Base-by-base conservation (phyloP, 169 alveolate species). In the Cryptosporidium meleagridis region DNA sequence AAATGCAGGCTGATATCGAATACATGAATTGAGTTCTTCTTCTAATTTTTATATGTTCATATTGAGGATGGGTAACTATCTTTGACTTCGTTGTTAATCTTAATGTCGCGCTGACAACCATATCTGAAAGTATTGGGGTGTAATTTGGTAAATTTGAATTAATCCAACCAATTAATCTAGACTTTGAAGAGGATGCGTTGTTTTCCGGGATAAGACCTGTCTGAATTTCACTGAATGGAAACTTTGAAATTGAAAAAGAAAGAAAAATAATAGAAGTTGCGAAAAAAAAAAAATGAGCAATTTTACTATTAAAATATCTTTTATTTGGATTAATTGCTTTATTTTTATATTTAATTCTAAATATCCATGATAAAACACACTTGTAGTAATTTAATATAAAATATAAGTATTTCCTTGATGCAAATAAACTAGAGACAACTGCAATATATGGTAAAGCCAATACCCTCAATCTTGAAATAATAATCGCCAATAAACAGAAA, bases 41-140 rank as follows among this genome's bases (percentile, higher is more conserved):
- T 59, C 94, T 48, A 58, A 89, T 85, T 51, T 84, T 86, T 10
- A 68, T 65, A 35, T 70, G 44, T 62, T 92, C 94, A 52, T 91
- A 92, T 70, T 92, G 94, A 33, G 94, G 94, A 33, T 92, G 91
- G 2, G 91, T 68, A 35, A 92, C 70, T 21, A 85, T 67, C 10
- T 70, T 92, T 23, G 75, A 3, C 21, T 51, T 35, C 29, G 91
- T 84, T 48, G 65, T 91, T 10, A 87, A 80, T n/a, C 94, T 72
- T 58, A 92, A n/a, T 3, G 87, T 44, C 9, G 93, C 72, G 35
- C 93, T 69, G 14, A 91, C 39, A 0, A 87, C 70, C 92, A 92
- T 92, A 72, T 92, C 94, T 26, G 85, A 55, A 37, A 91, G 51
- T 45, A 92, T 58, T 41, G 92, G 92, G 16, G 91, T 51, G 14